phyloP scores from a whole-genome alignment of 495 filamentous ascomycete genomes.

The Hypoxylon lienhwacheense region DNA sequence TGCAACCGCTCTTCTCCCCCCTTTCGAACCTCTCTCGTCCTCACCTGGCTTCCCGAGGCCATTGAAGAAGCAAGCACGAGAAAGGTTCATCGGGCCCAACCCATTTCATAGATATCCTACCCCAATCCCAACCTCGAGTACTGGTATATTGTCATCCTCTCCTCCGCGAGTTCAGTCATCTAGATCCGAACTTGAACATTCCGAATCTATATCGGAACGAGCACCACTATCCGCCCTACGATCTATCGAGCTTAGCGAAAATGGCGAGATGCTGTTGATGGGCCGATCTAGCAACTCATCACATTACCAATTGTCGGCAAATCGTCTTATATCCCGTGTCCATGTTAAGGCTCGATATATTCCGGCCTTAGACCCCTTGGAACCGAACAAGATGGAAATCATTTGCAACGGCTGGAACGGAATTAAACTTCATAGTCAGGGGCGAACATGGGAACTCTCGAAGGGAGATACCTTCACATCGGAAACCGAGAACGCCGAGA shows the following conservation, averaged over 20 bases:
- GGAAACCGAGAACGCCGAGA: slow-evolving; percentile 84
- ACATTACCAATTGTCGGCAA: slow-evolving; percentile 86
- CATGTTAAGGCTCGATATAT: slow-evolving; percentile 89
- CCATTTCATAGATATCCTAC: slow-evolving; percentile 75
- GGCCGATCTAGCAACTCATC: slow-evolving; percentile 91
- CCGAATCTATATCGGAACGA: slow-evolving; percentile 79
- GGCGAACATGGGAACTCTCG: slow-evolving; percentile 77
- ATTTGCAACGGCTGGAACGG: slow-evolving; percentile 96
- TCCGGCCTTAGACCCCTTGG: slow-evolving; percentile 60
- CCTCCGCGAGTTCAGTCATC: slow-evolving; percentile 63
- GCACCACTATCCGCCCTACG: slow-evolving; percentile 80
- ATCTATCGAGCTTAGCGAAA: slow-evolving; percentile 74
- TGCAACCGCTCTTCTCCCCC: slow-evolving; percentile 78
- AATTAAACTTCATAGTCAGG: slow-evolving; percentile 88
- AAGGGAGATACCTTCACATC: slow-evolving; percentile 91
- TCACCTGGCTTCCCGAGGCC: slow-evolving; percentile 80
- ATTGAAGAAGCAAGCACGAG: slow-evolving; percentile 67
- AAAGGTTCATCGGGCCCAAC: slow-evolving; percentile 45
- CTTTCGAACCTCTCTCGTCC: slow-evolving; percentile 90
- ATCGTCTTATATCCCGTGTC: slow-evolving; percentile 86
- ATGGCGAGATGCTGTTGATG: slow-evolving; percentile 81
- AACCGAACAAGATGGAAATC: slow-evolving; percentile 74
- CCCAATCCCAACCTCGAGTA: slow-evolving; percentile 89
- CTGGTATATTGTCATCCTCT: slow-evolving; percentile 87
- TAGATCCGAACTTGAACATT: slow-evolving; percentile 58